Evolutionary conservation across 441 rosid genomes (phyloP).

Genomic region (Erysimum pusillum): DNA sequence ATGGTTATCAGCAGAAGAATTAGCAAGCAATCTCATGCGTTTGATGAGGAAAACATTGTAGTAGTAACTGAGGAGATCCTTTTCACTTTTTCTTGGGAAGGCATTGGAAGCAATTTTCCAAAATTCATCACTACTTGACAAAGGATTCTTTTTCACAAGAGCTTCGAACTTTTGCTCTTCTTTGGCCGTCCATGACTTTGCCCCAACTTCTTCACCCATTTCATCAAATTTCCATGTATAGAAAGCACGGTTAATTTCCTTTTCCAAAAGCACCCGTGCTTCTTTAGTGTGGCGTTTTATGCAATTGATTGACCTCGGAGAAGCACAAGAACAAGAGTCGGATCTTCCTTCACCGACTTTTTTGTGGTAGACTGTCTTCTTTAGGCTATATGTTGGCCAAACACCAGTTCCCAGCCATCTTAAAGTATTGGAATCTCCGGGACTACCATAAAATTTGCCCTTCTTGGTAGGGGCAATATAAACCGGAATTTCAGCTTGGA

Average conservation of each 20-base stretch:
- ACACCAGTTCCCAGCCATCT: slow-evolving; percentile 54
- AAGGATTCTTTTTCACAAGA: slow-evolving; percentile 44
- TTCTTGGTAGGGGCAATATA: slow-evolving; percentile 49
- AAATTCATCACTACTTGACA: slow-evolving; percentile 37
- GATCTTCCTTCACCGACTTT: slow-evolving; percentile 51
- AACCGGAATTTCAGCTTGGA: slow-evolving; percentile 58
- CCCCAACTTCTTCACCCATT: slow-evolving; percentile 50
- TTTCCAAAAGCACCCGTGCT: slow-evolving; percentile 43
- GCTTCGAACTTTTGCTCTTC: slow-evolving; percentile 48
- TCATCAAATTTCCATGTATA: slow-evolving; percentile 54
- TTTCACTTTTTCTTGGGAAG: slow-evolving; percentile 47
- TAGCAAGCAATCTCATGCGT: slow-evolving; percentile 46
- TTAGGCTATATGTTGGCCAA: slow-evolving; percentile 52
- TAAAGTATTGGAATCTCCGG: slow-evolving; percentile 46
- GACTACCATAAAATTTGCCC: slow-evolving; percentile 41
- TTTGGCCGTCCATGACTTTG: slow-evolving; percentile 51
- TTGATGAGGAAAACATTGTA: slow-evolving; percentile 52
- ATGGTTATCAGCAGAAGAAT: slow-evolving; percentile 31
- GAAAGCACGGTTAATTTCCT: slow-evolving; percentile 50
- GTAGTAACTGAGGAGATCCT: slow-evolving; percentile 52
- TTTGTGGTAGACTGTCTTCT: slow-evolving; percentile 41
- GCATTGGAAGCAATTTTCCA: slow-evolving; percentile 45
- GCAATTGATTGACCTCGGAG: slow-evolving; percentile 49
- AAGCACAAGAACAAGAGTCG: slow-evolving; percentile 48
- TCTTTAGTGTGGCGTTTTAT: slow-evolving; percentile 47